These are phyloP conservation scores for Allium fistulosum DNA, from an alignment of 106 monocot genomes.

Conservation along the genomic window DNA sequence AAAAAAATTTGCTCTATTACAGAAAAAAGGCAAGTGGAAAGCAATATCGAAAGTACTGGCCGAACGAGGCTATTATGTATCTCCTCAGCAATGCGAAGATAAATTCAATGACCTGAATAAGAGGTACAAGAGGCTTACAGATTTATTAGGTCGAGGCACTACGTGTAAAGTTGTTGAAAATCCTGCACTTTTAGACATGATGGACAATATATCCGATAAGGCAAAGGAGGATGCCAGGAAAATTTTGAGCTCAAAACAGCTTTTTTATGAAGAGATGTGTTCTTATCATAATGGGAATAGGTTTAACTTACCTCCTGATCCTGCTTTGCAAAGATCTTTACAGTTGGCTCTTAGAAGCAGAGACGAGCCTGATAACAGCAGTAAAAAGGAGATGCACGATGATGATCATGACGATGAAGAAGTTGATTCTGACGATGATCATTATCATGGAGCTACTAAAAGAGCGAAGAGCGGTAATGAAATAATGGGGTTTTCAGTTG, in stretches of 20 bases:
- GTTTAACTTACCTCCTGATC: constrained; percentile 59
- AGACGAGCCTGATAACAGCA: constrained; percentile 42
- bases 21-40: constrained; percentile 96
- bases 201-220: constrained; percentile 60
- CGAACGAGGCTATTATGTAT: constrained; percentile 67
- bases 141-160: constrained; percentile 82
- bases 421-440: constrained; percentile 41
- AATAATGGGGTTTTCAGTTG: constrained; percentile 18
- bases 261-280: constrained; percentile 96
- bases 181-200: constrained; percentile 52
- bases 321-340: constrained; percentile 46
- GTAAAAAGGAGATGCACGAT: constrained; percentile 14
- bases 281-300: constrained; percentile 81
- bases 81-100: constrained; percentile 92
- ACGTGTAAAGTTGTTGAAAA: constrained; percentile 87
- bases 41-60: constrained; percentile 74
- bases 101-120: constrained; percentile 98
- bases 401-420: constrained; percentile 46
- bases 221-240: constrained; percentile 79
- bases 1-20: constrained; percentile 45
- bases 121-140: constrained; percentile 84
- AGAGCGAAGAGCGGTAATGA: constrained; percentile 20
- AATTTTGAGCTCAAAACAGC: constrained; percentile 90
- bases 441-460: constrained; percentile 18
- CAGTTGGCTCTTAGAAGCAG: constrained; percentile 46